Evolutionary conservation across 2,329 filamentous ascomycete species (phyloP), one percentile per base, ranked within the genome.

Genomic region (Emericellopsis cladophorae): DNA sequence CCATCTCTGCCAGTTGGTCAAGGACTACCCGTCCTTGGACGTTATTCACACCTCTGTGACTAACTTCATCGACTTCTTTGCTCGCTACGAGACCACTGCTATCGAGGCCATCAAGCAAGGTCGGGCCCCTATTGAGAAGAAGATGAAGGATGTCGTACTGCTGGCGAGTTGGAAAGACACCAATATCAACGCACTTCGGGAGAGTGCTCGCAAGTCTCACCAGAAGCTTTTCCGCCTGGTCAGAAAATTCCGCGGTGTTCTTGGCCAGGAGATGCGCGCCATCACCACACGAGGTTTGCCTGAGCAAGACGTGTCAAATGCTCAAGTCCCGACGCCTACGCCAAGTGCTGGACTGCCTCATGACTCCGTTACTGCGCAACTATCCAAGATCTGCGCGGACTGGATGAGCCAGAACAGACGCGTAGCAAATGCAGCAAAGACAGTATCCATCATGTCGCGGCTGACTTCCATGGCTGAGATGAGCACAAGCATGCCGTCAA

Each of bases 91-190:
- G 53, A 67, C 69, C 43, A 64, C 74, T 5, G 76, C 89, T 7
- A 62, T 70, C 11, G 80, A 86, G 45, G 63, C 70, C 1, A 71
- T 95, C 31, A 64, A 65, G 16, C 76, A 75, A 36, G 84, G 81
- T n/a, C 77, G 87, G 42, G 65, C 70, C 7, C 69, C 73, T 0
- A 70, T 96, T n/a, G 90, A 96, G 57, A 95, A 88, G 60, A 79
- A 87, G 43, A 86, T 96, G 72, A 90, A 84, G 56, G 85, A 96
- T 50, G 80, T 95, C n/a, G 74, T 98, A 14, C 77, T 94, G 40
- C 67, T 98, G 51, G 88, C 89, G 7, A 95, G 88, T 59, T 98
- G 93, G 93, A 95, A 94, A 58, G 92, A 98, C 51, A 95, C 86
- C 18, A 98, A 96, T 53, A 93, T 98, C 46, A 81, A 82, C 37